These are phyloP conservation scores for Ustilago lituana DNA, from an alignment of 1,284 basidiomycete genomes.

Conservation along the genomic window DNA sequence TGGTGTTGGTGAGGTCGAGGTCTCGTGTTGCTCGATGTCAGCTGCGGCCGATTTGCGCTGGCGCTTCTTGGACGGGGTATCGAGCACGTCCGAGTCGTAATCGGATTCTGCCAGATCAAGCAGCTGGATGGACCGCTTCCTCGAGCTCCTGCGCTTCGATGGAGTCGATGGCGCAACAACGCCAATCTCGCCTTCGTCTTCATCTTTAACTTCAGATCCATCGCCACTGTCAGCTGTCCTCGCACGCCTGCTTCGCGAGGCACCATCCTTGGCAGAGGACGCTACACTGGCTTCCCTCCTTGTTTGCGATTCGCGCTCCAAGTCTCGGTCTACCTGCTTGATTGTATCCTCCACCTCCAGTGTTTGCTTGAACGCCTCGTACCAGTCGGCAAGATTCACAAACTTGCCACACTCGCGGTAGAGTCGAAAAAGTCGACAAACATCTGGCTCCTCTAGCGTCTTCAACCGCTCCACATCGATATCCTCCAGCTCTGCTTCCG, in stretches of 20 bases:
- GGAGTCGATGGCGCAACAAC: slow-evolving; percentile 6
- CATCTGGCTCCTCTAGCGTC: slow-evolving; percentile 40
- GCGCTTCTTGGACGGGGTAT: slow-evolving; percentile 20
- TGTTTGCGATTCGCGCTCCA: neutral
- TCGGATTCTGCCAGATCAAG: slow-evolving; percentile 6
- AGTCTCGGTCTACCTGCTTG: slow-evolving; percentile 3
- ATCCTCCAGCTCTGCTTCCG: slow-evolving; percentile 19
- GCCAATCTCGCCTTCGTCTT: neutral
- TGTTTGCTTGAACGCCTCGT: slow-evolving; percentile 56
- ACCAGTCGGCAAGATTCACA: slow-evolving; percentile 65
- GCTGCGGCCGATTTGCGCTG: neutral
- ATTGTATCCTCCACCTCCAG: slow-evolving; percentile 28
- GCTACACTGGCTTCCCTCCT: neutral
- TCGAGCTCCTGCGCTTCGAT: slow-evolving; percentile 5
- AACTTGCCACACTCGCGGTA: slow-evolving; percentile 60
- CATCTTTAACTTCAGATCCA: neutral
- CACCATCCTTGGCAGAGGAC: no score
- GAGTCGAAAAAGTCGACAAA: slow-evolving; percentile 52
- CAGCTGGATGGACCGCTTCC: slow-evolving; percentile 2
- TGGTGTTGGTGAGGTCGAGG: no score
- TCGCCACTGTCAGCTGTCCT: neutral
- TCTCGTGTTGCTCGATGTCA: neutral
- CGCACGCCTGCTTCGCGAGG: no score
- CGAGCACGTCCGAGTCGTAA: slow-evolving; percentile 18
- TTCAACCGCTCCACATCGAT: slow-evolving; percentile 16